These are phyloP conservation scores for Coemansia sp. DNA, from an alignment of 192 early-diverging fungal species.

Conservation along the genomic window DNA sequence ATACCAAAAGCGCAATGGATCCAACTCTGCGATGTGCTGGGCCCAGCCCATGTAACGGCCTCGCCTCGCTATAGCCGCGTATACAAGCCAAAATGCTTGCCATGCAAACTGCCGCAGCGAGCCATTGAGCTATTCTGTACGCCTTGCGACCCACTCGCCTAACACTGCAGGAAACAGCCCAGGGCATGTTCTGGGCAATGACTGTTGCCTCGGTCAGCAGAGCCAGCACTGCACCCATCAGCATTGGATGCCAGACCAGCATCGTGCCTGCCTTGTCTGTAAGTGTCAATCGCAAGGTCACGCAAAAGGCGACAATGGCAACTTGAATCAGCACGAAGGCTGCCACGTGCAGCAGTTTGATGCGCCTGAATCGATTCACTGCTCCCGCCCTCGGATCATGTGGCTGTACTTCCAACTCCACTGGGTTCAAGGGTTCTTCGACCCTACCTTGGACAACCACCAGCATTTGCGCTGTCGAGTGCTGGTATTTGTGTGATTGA, in stretches of 20 bases:
- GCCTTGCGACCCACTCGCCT: background rate
- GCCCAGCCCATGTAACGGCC: background rate
- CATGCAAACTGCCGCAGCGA: background rate
- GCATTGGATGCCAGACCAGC: constrained; percentile 28
- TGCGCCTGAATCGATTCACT: too few relatives aligned
- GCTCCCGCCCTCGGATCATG: background rate
- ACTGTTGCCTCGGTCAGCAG: constrained; percentile 16
- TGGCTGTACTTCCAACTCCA: background rate
- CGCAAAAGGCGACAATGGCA: constrained; percentile 6
- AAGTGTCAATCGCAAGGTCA: background rate
- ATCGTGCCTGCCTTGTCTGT: background rate
- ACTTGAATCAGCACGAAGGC: constrained; percentile 8
- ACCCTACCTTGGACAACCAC: background rate
- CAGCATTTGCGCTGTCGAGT: too few relatives aligned
- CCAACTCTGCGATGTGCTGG: constrained; percentile 12
- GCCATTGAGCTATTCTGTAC: background rate
- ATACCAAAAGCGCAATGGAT: constrained; percentile 1
- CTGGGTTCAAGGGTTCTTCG: background rate
- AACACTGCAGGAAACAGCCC: constrained; percentile 4
- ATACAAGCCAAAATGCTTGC: background rate
- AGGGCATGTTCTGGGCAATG: constrained; percentile 16
- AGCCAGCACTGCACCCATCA: constrained; percentile 31
- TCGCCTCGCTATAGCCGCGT: background rate
- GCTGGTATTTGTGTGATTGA: background rate
- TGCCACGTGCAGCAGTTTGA: background rate